phyloP scores from a whole-genome alignment of 768 basidiomycete species.

The Plicaturopsis crispa region DNA sequence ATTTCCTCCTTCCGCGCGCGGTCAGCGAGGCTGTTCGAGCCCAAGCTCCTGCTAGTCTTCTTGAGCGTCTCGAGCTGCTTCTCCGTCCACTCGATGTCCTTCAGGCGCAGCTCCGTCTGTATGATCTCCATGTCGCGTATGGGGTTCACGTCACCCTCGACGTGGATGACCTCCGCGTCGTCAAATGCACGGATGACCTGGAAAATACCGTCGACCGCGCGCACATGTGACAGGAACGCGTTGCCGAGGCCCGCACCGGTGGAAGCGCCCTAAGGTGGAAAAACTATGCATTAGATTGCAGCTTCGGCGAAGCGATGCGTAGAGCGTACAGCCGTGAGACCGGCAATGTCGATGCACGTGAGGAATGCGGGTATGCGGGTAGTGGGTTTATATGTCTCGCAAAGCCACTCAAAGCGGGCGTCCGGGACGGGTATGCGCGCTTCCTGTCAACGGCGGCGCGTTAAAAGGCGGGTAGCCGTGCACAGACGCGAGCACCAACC shows the following conservation, averaged over 20 bases:
- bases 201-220: conserved; percentile 98
- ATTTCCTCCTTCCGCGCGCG: conserved; percentile 97
- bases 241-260: conserved; percentile 98
- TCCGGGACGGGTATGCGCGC: conserved; percentile 97
- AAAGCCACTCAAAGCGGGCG: conserved; percentile 90
- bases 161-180: conserved; percentile 98
- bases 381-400: conserved; percentile 81
- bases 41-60: conserved; percentile 64
- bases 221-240: conserved; percentile 94
- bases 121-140: conserved; percentile 97
- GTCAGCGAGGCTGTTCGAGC: conserved; percentile 76
- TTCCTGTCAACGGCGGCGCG: conserved; percentile 30
- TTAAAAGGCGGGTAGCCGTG: too few species aligned
- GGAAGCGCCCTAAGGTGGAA: conserved; percentile 68
- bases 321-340: conserved; percentile 76
- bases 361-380: conserved; percentile 88
- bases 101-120: conserved; percentile 85
- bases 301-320: neutral
- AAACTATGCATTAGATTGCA: conserved; percentile 5
- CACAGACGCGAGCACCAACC: conserved; percentile 19
- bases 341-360: conserved; percentile 98
- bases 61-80: conserved; percentile 78
- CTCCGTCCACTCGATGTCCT: conserved; percentile 99
- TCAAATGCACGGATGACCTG: conserved; percentile 98
- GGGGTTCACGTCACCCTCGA: conserved; percentile 97